Evolutionary conservation across 176 grass and related monocot genomes (phyloP).

Genomic region (Guadua angustifolia): DNA sequence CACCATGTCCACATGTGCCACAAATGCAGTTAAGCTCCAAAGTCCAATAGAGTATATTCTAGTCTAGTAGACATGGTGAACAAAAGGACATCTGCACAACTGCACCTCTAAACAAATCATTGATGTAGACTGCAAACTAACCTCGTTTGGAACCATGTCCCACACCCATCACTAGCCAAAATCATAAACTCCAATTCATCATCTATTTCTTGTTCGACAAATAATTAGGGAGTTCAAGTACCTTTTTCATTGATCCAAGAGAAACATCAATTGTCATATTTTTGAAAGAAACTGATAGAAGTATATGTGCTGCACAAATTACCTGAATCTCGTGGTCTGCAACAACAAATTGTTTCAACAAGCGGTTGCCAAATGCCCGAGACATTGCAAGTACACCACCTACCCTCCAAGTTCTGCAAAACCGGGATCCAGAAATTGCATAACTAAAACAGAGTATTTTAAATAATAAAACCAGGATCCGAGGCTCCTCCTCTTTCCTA

Average conservation of each 20-base stretch:
- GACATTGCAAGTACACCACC: slow-evolving; percentile 98
- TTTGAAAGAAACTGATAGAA: not conserved
- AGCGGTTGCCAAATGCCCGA: slow-evolving; percentile 92
- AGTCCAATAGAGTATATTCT: too few relatives aligned
- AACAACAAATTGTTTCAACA: slow-evolving; percentile 94
- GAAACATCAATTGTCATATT: not conserved
- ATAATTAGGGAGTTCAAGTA: slow-evolving; percentile 19
- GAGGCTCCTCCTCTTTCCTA: too few relatives aligned
- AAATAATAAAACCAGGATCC: too few relatives aligned
- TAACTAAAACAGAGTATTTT: not conserved
- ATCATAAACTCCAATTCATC: slow-evolving; percentile 82
- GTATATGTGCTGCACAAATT: not conserved
- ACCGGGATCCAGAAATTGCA: not conserved
- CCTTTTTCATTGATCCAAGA: not conserved
- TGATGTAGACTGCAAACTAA: slow-evolving; percentile 43
- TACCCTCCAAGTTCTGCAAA: slow-evolving; percentile 86
- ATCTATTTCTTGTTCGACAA: slow-evolving; percentile 64
- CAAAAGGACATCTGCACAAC: not conserved
- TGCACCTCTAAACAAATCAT: slow-evolving; percentile 1
- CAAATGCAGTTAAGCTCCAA: too few relatives aligned
- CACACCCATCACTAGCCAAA: slow-evolving; percentile 94
- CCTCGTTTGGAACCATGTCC: slow-evolving; percentile 87
- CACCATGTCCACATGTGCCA: too few relatives aligned
- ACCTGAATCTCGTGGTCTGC: slow-evolving; percentile 97
- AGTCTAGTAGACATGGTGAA: too few relatives aligned